Percentiles rank a stretch among this genome's conserved stretches.
These are phyloP conservation scores for Erodium maritimum DNA, from an alignment of 345 rosid species.

Conservation along the genomic window DNA sequence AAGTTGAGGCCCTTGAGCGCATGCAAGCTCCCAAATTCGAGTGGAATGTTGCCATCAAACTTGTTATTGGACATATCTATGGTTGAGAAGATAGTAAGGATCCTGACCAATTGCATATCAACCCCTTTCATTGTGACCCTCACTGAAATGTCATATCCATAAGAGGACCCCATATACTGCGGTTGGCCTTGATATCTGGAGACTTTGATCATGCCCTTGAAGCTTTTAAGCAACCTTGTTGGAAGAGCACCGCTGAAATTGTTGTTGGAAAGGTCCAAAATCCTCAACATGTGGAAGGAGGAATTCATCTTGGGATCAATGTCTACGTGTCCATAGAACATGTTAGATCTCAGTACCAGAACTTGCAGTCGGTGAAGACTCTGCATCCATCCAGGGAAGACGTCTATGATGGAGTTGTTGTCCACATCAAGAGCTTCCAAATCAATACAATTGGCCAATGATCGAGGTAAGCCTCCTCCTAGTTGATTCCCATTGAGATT, in stretches of 20 bases:
- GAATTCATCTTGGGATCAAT: too few relatives aligned
- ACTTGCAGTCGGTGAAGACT: constrained; percentile 13
- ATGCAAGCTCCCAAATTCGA: too few relatives aligned
- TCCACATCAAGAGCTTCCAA: constrained; percentile 21
- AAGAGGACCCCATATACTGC: too few relatives aligned
- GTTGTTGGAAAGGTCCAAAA: constrained; percentile 20
- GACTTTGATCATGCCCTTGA: too few relatives aligned
- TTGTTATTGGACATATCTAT: too few relatives aligned
- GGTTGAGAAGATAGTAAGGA: too few relatives aligned
- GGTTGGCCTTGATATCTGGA: background rate
- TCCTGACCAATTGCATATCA: too few relatives aligned
- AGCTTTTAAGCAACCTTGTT: background rate
- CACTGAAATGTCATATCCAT: too few relatives aligned
- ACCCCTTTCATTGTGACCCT: too few relatives aligned
- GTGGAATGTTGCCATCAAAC: too few relatives aligned
- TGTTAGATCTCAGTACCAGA: constrained; percentile 16
- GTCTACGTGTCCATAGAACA: constrained; percentile 7
- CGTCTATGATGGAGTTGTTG: constrained; percentile 16
- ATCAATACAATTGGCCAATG: constrained; percentile 10
- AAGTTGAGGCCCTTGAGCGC: too few relatives aligned
- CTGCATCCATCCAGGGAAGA: too few relatives aligned
- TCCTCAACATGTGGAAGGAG: constrained; percentile 9
- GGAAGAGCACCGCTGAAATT: constrained; percentile 20
- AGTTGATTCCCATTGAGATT: constrained; percentile 16
- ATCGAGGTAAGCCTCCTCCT: constrained; percentile 11